Percentiles rank a stretch among this genome's conserved stretches.
Conservation (phyloP, 495 filamentous ascomycete species). For the Penicillium samsonianum region DNA sequence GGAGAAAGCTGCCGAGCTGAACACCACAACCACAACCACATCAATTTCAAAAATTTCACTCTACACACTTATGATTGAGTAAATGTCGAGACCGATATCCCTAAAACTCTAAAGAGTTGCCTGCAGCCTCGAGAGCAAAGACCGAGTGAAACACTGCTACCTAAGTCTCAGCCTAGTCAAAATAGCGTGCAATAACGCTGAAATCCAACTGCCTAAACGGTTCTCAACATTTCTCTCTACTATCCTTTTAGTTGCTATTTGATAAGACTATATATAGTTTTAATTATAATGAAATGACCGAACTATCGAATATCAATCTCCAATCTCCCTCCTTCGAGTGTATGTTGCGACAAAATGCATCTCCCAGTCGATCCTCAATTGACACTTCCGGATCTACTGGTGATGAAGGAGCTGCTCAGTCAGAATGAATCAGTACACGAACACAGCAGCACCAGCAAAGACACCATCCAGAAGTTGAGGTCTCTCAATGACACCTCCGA, state of each 20-base stretch:
- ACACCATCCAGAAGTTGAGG: slow-evolving; percentile 42
- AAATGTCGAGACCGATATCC: too few relatives aligned
- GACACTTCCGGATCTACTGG: neutral
- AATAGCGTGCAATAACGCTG: neutral
- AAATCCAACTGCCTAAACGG: neutral
- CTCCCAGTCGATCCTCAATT: neutral
- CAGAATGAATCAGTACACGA: neutral
- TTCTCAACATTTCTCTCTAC: neutral
- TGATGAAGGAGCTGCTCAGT: neutral
- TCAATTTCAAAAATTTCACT: too few relatives aligned
- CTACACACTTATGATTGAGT: too few relatives aligned
- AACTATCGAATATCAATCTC: neutral
- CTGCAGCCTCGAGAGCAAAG: neutral
- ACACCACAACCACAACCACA: too few relatives aligned
- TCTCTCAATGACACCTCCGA: slow-evolving; percentile 52
- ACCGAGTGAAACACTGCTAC: neutral
- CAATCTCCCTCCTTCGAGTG: neutral
- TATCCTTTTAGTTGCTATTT: neutral
- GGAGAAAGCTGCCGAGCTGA: too few relatives aligned
- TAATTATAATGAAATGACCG: neutral
- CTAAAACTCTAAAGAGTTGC: neutral
- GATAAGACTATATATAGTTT: neutral
- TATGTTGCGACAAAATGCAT: neutral
- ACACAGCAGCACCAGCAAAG: slow-evolving; percentile 12
- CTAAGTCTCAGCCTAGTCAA: neutral